Evolutionary conservation across 1,284 basidiomycete genomes (phyloP).

Genomic region (Puccinia triticina): DNA sequence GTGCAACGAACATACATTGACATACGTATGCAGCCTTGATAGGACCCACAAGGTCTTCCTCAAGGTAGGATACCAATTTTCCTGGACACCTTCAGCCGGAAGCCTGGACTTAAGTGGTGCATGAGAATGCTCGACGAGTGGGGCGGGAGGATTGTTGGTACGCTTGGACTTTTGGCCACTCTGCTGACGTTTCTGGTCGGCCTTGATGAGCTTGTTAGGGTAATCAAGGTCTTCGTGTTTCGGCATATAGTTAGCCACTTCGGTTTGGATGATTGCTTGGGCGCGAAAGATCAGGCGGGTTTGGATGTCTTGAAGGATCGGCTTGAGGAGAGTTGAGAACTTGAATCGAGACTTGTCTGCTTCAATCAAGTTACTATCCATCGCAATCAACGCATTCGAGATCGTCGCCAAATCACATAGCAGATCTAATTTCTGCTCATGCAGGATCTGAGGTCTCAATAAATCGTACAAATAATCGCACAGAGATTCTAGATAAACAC

Average conservation of each 20-base stretch:
- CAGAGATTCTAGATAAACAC: conserved; percentile 80
- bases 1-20: conserved; percentile 71
- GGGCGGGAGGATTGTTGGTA: background rate
- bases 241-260: conserved; percentile 78
- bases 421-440: conserved; percentile 79
- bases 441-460: conserved; percentile 85
- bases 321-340: conserved; percentile 71
- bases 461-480: conserved; percentile 93
- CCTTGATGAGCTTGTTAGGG: conserved; percentile 71
- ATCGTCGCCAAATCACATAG: conserved; percentile 92
- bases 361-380: conserved; percentile 68
- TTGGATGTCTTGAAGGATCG: conserved; percentile 90
- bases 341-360: conserved; percentile 58
- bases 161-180: conserved; percentile 56
- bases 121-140: conserved; percentile 51
- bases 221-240: conserved; percentile 78
- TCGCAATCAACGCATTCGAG: conserved; percentile 86
- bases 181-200: conserved; percentile 60
- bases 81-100: conserved; percentile 73
- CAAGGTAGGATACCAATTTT: conserved; percentile 85
- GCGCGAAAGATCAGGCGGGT: conserved; percentile 90
- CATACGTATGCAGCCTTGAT: conserved; percentile 81
- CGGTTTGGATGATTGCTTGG: conserved; percentile 81
- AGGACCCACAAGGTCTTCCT: conserved; percentile 83
- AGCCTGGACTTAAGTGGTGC: conserved; percentile 68